Percentiles rank a stretch among this genome's conserved stretches.
Evolutionary conservation across 2,329 filamentous ascomycete species (phyloP).

Genomic region (Tolypocladium sp.): DNA sequence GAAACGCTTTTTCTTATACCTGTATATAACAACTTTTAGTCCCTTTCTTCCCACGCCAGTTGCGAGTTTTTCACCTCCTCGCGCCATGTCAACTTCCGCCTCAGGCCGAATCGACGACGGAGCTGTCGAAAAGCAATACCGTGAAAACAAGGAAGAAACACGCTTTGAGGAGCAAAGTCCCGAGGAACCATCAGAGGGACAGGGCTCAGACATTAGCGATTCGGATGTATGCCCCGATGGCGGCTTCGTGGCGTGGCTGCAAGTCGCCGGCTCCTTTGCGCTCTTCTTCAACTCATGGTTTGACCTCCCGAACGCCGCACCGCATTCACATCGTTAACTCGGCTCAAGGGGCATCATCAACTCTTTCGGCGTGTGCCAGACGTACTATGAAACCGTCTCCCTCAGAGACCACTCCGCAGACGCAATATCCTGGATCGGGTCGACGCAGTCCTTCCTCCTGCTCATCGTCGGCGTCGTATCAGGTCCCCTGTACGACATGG

Average conservation of each 20-base stretch:
- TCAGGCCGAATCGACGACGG: background rate
- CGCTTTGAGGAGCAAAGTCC: fast-evolving
- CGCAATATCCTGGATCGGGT: constrained; percentile 26
- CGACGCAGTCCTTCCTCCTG: constrained; percentile 26
- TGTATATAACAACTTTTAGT: background rate
- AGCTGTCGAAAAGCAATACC: background rate
- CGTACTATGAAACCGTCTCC: constrained; percentile 19
- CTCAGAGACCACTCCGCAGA: constrained; percentile 15
- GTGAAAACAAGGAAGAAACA: background rate
- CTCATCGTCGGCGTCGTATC: constrained; percentile 24
- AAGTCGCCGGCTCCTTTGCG: background rate
- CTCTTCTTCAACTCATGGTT: background rate
- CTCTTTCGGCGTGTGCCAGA: constrained; percentile 26
- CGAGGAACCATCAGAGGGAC: background rate
- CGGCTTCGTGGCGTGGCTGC: background rate
- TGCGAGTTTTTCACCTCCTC: background rate
- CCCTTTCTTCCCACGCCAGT: background rate
- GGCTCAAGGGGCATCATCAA: constrained; percentile 20
- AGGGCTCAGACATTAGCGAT: background rate
- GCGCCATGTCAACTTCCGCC: background rate
- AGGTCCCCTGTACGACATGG: constrained; percentile 30
- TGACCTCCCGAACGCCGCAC: too few species aligned
- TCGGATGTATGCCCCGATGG: background rate
- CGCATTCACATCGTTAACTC: background rate
- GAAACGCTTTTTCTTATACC: background rate